Evolutionary conservation across 169 alveolate genomes (phyloP).

Genomic region (Cryptosporidium meleagridis): DNA sequence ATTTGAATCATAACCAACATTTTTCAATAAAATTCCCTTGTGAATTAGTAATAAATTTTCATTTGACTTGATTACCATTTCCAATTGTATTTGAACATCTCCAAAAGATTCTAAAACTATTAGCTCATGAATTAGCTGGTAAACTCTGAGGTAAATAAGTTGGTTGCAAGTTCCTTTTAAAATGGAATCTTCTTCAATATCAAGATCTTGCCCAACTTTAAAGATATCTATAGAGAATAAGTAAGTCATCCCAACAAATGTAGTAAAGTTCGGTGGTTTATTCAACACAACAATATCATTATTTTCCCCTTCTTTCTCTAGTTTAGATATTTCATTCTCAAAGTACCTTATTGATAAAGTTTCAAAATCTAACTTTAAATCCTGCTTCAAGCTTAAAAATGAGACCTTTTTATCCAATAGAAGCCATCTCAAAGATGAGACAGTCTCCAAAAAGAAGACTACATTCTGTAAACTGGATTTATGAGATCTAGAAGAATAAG

Average conservation of each 20-base stretch:
- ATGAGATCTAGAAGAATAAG: not conserved
- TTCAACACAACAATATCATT: not conserved
- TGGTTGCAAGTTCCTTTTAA: not conserved
- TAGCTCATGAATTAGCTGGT: not conserved
- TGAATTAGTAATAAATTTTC: not conserved
- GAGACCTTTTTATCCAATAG: not conserved
- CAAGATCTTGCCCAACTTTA: not conserved
- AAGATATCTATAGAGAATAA: not conserved
- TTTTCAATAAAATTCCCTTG: not conserved
- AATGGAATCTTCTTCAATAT: not conserved
- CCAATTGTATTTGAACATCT: not conserved
- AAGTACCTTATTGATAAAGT: not conserved
- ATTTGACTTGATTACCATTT: not conserved
- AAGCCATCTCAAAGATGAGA: not conserved
- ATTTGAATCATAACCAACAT: not conserved
- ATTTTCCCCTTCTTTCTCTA: not conserved
- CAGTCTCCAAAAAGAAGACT: conserved; percentile 2
- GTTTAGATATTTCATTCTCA: not conserved
- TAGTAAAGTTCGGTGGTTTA: not conserved
- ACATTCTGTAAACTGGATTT: not conserved
- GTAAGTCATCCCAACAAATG: not conserved
- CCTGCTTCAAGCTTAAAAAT: not conserved
- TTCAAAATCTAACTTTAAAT: not conserved
- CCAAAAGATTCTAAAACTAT: not conserved
- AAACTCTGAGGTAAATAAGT: not conserved